Evolutionary conservation across 345 rosid species (phyloP), one percentile per base, ranked within the genome.

Genomic region (Pistacia vera): DNA sequence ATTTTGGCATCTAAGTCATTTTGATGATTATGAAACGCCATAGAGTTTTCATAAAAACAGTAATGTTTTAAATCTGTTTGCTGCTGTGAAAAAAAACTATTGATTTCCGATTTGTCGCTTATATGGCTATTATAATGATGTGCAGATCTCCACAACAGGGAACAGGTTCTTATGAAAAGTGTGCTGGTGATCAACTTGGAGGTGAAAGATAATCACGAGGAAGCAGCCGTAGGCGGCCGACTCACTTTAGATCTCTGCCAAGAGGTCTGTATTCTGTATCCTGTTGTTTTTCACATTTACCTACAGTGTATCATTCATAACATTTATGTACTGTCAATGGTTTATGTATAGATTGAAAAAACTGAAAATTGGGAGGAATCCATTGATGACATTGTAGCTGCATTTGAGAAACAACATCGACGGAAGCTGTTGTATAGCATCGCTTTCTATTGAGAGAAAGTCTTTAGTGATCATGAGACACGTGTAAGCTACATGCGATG

Each of bases 131-230:
- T 56, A n/a, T 18, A 9, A 25, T 71, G 65, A 48, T 64, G 49
- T 77, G 84, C 88, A 95, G 99, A 95, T 82, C 97, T 95, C 79
- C 89, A 90, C 74, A 90, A 68, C 73, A 88, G 98, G 76, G 99
- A 93, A 58, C 98, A 93, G 69, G 62, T 73, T 73, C 90, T 83
- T 33, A 76, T 92, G 89, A 95, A 88, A 83, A 79, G 83, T 25
- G 93, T 91, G 38, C 85, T 95, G 72, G 90, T 95, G 75, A 92
- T 95, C 80, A 95, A 95, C 87, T 79, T 95, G 86, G 99, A 95
- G 79, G 99, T 95, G 59, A 95, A 95, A 88, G 99, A 95, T 73
- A 95, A 93, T 84, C 97, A 95, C 54, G 98, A 95, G 77, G 99
- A 93, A 83, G 99, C 99, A 59, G 98, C 99, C 17, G 71, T 86